Conservation (phyloP, 2,329 filamentous ascomycete genomes). For the Xylariaceae sp. region DNA sequence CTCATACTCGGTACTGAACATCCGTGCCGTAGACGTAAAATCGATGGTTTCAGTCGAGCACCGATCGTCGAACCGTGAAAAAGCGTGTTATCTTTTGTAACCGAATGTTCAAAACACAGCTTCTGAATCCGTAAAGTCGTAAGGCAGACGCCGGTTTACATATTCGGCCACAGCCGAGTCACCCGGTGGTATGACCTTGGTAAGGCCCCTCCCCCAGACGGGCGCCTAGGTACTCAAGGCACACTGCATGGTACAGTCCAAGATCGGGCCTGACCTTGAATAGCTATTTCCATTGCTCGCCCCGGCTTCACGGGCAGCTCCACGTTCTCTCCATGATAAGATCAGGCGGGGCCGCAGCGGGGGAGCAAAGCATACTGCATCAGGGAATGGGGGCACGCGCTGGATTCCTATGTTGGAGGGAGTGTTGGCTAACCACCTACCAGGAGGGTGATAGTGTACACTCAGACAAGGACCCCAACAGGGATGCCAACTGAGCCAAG, state of each 20-base stretch:
- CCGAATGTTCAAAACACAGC: constrained; percentile 1
- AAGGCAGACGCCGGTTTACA: constrained; percentile 15
- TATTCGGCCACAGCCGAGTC: constrained; percentile 13
- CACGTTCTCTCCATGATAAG: constrained; percentile 13
- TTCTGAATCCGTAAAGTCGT: constrained; percentile 7
- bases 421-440: constrained; percentile 1
- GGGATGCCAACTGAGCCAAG: constrained; percentile 22
- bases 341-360: constrained; percentile 24
- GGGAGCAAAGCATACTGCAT: constrained; percentile 9
- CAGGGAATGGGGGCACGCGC: constrained; percentile 19
- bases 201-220: constrained; percentile 9
- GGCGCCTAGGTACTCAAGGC: constrained; percentile 2
- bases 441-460: constrained; percentile 2
- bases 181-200: constrained; percentile 16
- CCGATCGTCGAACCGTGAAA: neutral
- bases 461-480: constrained; percentile 19
- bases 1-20: constrained; percentile 14
- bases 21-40: neutral
- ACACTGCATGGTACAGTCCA: constrained; percentile 4
- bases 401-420: constrained; percentile 18
- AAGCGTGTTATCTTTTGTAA: neutral
- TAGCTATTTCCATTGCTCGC: constrained; percentile 7
- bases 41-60: constrained; percentile 3
- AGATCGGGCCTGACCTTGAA: constrained; percentile 16
- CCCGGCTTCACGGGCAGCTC: constrained; percentile 21